Base-by-base conservation (phyloP, 768 basidiomycete species). In the Ramaria sp. region DNA sequence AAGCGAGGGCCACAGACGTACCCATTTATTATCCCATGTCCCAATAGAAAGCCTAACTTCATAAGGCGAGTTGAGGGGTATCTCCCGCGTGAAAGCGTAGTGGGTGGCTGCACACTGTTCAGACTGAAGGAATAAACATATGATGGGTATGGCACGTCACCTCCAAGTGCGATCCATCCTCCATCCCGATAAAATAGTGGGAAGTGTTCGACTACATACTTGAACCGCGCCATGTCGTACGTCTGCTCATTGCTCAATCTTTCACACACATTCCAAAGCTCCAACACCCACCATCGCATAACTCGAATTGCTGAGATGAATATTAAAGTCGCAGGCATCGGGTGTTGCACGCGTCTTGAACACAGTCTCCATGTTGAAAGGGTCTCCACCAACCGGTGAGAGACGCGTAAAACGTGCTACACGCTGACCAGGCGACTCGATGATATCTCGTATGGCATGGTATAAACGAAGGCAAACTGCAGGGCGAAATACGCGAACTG, bases 21-120 rank as follows among this genome's bases (percentile, higher is more conserved):
- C 86, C 87, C 87, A 89, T 78, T 90, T 90, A 34, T 82, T 70
- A 53, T 88, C 86, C 88, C 88, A 90, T 5, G 76, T 70, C 11
- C 71, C 82, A 2, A 87, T 68, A 22, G 66, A 72, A 11, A 78
- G 64, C 41, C 81, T 72, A 10, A 88, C 73, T 68, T 89, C 84
- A 60, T 84, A 89, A 1, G 69, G 66, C 9, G 75, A 64, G 7
- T 86, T 68, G 53, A 83, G 79, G 0, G 84, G 77, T 22, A 90
- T 86, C 68, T 90, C 88, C 15, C 77, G 77, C 45, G 87, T 69
- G 67, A 85, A 89, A 60, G 78, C 72, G 65, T 77, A 86, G 64
- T 88, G 80, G 0, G 85, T 83, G 1, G 76, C 86, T 84, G 54
- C 2, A 46, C 20, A 34, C 22, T 4, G 47, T 34, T 4, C 74